Base-by-base conservation (phyloP, 371 early-diverging fungal genomes). In the Batkoa obscura region DNA sequence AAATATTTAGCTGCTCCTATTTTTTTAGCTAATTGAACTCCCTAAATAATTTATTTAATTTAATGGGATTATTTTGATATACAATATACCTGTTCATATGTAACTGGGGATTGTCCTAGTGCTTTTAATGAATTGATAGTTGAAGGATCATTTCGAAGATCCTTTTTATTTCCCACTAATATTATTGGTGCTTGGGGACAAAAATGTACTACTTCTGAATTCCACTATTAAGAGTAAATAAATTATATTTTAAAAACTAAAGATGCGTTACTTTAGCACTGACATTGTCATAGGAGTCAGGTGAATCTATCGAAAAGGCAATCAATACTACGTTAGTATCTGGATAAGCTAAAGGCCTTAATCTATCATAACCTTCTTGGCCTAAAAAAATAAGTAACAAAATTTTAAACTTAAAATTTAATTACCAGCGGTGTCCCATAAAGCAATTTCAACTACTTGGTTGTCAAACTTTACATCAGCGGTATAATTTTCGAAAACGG, bases 261-360 rank as follows among this genome's bases (percentile, higher is more conserved):
- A 23, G 23, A 23, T 23, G n/a, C 17, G 12, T 51, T 66, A 70
- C 72, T 64, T 78, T 78, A 54, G 81, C 79, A 54, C 68, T 69
- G 23, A 92, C 80, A 66, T 89, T 92, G 9, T 86, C 80, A 13
- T 89, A 72, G 43, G 85, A 83, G 62, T 82, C 83, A 30, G 82
- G 82, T 8, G 82, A 74, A 63, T 87, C 86, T 43, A 88, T 73
- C 8, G 79, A 63, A 59, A 78, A 89, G 55, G 86, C 86, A 38
- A 94, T 86, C 34, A 94, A 68, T 49, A 94, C 76, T 13, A 89
- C 84, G 66, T 90, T 77, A 0, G 88, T 80, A 62, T 87, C 94
- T 34, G 88, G 87, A 66, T 91, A 94, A 37, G 87, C 86, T 32
- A 91, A 70, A 17, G 89, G 86, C 33, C 91, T 76, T 56, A 92